Evolutionary conservation across 2,329 filamentous ascomycete species (phyloP).

Genomic region (Tolypocladium tropicale): DNA sequence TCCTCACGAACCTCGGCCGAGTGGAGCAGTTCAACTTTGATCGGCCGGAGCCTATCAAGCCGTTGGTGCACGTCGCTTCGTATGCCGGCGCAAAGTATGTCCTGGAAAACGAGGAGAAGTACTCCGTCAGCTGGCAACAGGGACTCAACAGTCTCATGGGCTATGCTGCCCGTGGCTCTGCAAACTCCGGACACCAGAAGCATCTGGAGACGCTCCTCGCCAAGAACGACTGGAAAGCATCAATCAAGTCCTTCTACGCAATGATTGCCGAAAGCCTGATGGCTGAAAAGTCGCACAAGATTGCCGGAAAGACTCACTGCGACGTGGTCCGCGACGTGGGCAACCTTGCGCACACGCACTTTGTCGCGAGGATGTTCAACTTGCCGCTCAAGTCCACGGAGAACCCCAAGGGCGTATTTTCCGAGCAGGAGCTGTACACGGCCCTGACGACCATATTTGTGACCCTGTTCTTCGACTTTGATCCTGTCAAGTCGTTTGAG

Average conservation of each 20-base stretch:
- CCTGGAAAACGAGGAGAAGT: conserved; percentile 49
- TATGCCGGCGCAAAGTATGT: conserved; percentile 52
- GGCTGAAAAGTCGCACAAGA: conserved; percentile 51
- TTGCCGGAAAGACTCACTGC: conserved; percentile 46
- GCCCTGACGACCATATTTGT: conserved; percentile 56
- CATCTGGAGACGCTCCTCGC: conserved; percentile 49
- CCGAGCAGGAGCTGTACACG: conserved; percentile 46
- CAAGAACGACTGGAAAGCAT: conserved; percentile 48
- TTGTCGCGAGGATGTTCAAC: conserved; percentile 52
- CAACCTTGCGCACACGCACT: conserved; percentile 56
- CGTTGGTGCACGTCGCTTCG: conserved; percentile 46
- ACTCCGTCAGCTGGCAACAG: conserved; percentile 55
- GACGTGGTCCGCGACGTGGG: conserved; percentile 63
- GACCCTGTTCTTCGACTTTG: conserved; percentile 54
- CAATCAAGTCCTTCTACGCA: conserved; percentile 58
- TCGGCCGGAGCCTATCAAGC: conserved; percentile 41
- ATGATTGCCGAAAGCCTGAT: conserved; percentile 52
- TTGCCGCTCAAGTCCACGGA: conserved; percentile 55
- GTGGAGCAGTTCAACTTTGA: conserved; percentile 61
- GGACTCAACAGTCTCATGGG: conserved; percentile 54
- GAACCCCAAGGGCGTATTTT: conserved; percentile 48
- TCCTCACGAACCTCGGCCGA: conserved; percentile 57
- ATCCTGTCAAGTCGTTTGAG: conserved; percentile 57
- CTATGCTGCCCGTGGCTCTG: conserved; percentile 30
- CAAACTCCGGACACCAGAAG: conserved; percentile 39